Base-by-base conservation (phyloP, 1,139 yeast genomes). In the Candida pseudoviswanathii region DNA sequence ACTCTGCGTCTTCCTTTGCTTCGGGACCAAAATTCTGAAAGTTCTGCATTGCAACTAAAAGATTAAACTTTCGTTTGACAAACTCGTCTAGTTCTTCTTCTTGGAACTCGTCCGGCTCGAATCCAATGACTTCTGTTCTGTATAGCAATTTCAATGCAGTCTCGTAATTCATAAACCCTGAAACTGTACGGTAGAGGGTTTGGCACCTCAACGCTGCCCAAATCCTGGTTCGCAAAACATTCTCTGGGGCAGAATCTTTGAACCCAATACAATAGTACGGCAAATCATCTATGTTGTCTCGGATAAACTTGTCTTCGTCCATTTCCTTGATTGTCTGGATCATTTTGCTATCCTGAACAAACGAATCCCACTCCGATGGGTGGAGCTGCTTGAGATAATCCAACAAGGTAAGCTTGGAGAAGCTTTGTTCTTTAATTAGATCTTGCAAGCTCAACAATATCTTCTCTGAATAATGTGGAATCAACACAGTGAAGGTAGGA, bases 381-480 rank as follows among this genome's bases (percentile, higher is more conserved):
- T 86, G 82, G 43, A 89, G 71, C 48, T 78, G 80, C 59, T 88
- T 87, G 57, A 89, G 70, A 61, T 89, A 89, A 57, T 89, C 96
- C 31, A 89, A 68, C 10, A 88, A 68, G 0, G 96, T 81, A 3
- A 89, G 73, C 57, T 83, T 84, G 1, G 90, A 80, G 45, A 77
- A 75, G 3, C 69, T 66, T 42, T 81, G 81, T 47, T 78, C 92
- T 48, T 77, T 81, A 43, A 89, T 84, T 2, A 88, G 79, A 58
- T 90, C 96, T 50, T 75, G 78, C 47, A 89, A 66, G 2, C 82
- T 73, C 8, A 89, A 63, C 4, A 88, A 64, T 26, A 90, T 86
- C 61, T 85, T 88, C 60, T 90, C 97, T 0, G 85, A 76, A 60
- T 85, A 90, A 63, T 90, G 97, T 0, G 97, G 96, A n/a, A 89